Evolutionary conservation across 2,329 filamentous ascomycete species (phyloP).

Genomic region (Colletotrichum echinochloae): DNA sequence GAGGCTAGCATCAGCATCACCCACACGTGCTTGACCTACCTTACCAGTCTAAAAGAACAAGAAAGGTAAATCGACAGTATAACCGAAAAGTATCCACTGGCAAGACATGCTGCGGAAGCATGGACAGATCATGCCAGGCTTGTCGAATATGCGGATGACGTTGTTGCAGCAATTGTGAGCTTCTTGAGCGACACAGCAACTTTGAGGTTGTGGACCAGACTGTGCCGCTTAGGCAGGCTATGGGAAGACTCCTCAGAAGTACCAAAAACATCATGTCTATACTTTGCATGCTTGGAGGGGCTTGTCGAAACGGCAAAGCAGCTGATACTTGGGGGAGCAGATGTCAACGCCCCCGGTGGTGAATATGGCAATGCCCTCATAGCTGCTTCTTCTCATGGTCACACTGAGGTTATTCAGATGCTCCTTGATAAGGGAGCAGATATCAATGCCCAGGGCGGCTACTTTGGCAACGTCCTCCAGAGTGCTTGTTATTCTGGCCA

Average conservation of each 20-base stretch:
- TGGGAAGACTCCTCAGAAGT: too few species aligned
- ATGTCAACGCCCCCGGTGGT: neutral
- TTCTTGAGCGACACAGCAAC: neutral
- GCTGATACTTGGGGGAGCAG: neutral
- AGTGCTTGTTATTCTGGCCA: neutral
- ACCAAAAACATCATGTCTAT: neutral
- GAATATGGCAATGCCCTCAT: too few species aligned
- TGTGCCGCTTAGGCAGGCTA: neutral
- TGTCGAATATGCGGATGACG: neutral
- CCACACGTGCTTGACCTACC: neutral
- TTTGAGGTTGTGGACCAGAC: neutral
- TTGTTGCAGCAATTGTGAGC: neutral
- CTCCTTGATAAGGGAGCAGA: neutral
- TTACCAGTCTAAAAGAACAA: neutral
- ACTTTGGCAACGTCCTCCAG: neutral
- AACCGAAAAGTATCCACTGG: neutral
- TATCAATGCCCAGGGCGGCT: neutral
- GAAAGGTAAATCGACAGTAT: neutral
- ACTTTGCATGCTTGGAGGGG: neutral
- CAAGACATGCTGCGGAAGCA: neutral
- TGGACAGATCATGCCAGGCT: neutral
- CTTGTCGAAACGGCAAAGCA: neutral
- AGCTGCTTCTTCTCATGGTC: neutral
- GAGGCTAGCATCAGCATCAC: neutral
- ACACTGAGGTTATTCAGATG: neutral